Conservation (phyloP, 768 basidiomycete species). For the Suillus alpinus region DNA sequence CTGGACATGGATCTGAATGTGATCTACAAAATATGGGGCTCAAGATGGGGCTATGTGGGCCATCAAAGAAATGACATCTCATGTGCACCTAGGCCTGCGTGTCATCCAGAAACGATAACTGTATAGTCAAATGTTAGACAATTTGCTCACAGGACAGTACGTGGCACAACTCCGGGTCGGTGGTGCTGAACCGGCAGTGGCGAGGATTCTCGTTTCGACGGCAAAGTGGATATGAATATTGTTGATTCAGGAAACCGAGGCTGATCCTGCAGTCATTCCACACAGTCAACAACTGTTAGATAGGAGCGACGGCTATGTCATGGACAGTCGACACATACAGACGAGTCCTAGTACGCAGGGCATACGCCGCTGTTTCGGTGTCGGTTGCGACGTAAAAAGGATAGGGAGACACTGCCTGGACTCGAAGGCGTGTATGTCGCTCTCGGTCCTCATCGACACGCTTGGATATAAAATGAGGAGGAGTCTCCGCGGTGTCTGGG, state of each 20-base stretch:
- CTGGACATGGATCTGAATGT: background rate
- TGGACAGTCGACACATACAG: background rate
- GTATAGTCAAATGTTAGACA: background rate
- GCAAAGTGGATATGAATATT: background rate
- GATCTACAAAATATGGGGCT: background rate
- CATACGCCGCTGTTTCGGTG: background rate
- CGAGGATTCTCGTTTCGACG: background rate
- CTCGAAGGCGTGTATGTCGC: constrained; percentile 22
- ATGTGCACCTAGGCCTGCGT: background rate
- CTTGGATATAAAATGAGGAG: background rate
- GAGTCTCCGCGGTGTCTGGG: background rate
- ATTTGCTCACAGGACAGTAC: background rate
- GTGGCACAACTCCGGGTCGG: background rate
- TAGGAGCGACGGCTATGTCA: background rate
- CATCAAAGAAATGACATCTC: background rate
- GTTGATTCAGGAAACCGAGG: background rate
- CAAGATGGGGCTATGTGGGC: background rate
- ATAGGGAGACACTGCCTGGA: constrained; percentile 49
- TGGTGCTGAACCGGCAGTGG: background rate
- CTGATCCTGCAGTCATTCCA: background rate
- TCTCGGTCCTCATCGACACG: background rate
- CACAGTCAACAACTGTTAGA: background rate
- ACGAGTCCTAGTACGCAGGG: background rate
- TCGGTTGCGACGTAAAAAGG: background rate
- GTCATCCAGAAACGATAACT: background rate